Percentiles rank a stretch among this genome's conserved stretches.
These are phyloP conservation scores for Mimosa bimucronata DNA, from an alignment of 306 rosid genomes.

Conservation along the genomic window DNA sequence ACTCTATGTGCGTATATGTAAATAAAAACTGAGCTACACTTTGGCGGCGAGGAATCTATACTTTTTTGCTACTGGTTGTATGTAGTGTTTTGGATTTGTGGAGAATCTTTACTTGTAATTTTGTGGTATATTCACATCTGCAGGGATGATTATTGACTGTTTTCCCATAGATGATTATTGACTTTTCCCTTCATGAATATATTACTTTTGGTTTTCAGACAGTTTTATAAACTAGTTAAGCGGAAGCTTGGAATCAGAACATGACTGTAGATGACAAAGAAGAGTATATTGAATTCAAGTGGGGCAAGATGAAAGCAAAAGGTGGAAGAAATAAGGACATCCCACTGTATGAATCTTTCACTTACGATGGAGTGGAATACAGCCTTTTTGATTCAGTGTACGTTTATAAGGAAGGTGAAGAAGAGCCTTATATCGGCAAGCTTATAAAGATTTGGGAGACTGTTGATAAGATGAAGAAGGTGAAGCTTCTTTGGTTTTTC, in stretches of 20 bases:
- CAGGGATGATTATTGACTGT: not conserved
- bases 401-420: slow-evolving; percentile 65
- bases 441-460: slow-evolving; percentile 74
- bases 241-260: slow-evolving; percentile 29
- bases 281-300: slow-evolving; percentile 56
- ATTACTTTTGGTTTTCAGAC: slow-evolving; percentile 15
- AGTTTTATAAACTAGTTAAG: not conserved
- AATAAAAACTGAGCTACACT: not conserved
- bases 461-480: slow-evolving; percentile 60
- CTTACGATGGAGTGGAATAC: slow-evolving; percentile 68
- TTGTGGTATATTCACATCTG: not conserved
- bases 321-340: slow-evolving; percentile 64
- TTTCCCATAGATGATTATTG: not conserved
- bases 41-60: not conserved
- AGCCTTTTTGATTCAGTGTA: slow-evolving; percentile 69
- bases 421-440: slow-evolving; percentile 74
- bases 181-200: not conserved
- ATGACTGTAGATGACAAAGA: slow-evolving; percentile 49
- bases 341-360: slow-evolving; percentile 70
- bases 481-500: slow-evolving; percentile 84
- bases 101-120: not conserved
- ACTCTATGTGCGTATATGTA: not conserved
- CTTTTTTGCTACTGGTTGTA: not conserved
- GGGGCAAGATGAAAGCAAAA: slow-evolving; percentile 58
- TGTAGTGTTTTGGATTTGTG: too few relatives aligned